Evolutionary conservation across 805 yeast genomes (phyloP).

Genomic region (Henningerozyma blattae): DNA sequence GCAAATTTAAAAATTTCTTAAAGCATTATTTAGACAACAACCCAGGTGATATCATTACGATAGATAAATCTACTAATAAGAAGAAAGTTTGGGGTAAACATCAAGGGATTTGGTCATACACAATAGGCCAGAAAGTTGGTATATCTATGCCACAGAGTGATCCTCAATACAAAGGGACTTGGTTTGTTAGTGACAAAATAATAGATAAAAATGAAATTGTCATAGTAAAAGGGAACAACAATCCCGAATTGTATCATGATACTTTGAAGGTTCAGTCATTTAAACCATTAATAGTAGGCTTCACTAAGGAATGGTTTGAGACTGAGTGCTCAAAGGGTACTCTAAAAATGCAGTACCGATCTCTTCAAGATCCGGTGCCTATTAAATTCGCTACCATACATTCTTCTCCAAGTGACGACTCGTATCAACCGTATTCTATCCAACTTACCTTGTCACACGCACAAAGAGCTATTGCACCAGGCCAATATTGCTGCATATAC

Average conservation of each 20-base stretch:
- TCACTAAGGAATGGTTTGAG: neutral
- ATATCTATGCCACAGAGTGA: slow-evolving; percentile 84
- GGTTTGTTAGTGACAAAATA: slow-evolving; percentile 77
- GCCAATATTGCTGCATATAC: slow-evolving; percentile 75
- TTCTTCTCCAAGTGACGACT: slow-evolving; percentile 3
- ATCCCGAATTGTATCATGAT: slow-evolving; percentile 40
- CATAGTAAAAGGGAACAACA: slow-evolving; percentile 61
- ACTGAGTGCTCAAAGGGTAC: neutral
- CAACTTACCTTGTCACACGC: slow-evolving; percentile 30
- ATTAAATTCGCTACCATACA: slow-evolving; percentile 21
- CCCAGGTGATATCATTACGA: slow-evolving; percentile 66
- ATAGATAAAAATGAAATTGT: slow-evolving; percentile 56
- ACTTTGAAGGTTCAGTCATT: slow-evolving; percentile 31
- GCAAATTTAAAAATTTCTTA: slow-evolving; percentile 59
- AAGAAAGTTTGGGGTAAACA: slow-evolving; percentile 75
- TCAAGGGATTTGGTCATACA: slow-evolving; percentile 86
- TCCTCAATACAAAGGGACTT: slow-evolving; percentile 58
- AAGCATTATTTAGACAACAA: slow-evolving; percentile 58
- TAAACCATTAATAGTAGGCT: slow-evolving; percentile 7
- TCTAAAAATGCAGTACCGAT: slow-evolving; percentile 53
- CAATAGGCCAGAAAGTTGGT: slow-evolving; percentile 72
- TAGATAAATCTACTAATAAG: slow-evolving; percentile 32
- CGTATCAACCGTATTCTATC: slow-evolving; percentile 7
- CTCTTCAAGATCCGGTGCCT: slow-evolving; percentile 50
- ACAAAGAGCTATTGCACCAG: slow-evolving; percentile 76